Base-by-base conservation (phyloP, 768 basidiomycete genomes). In the Paxillus ammoniavirescens region DNA sequence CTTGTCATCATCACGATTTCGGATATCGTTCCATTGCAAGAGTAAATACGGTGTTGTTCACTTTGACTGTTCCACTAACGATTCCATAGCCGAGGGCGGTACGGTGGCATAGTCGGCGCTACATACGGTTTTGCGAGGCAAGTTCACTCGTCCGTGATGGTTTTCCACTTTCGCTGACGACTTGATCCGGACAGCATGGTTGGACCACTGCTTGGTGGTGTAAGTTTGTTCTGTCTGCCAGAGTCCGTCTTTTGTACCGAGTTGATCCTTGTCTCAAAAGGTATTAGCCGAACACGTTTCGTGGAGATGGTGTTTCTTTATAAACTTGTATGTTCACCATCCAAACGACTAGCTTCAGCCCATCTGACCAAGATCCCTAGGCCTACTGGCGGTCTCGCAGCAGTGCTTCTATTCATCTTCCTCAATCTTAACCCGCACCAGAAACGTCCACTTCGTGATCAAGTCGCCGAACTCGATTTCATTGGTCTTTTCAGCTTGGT, bases 291-390 rank as follows among this genome's bases (percentile, higher is more conserved):
- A 91, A 62, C 84, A 88, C 63, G 83, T 84, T 15, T 76, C 83
- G 1, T 93, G 91, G 91, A 72, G 91, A 72, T 92, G 91, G 91
- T 88, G 86, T 65, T 90, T 90, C 69, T 88, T 82, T 64, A 84
- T 90, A 59, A 89, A 89, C 60, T 60, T 90, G 86, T 86, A 64
- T 52, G 82, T 56, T n/a, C 26, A 36, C 10, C 0, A 36, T 4
- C 30, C 5, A 2, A 15, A 42, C n/a, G 7, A 4, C 1, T 40
- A 3, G 38, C 4, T 31, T 52, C 26, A 47, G 17, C 18, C 44
- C 49, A 1, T 47, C 51, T 60, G 26, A 55, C 23, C 14, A 15
- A 35, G 15, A 6, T 8, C 26, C n/a, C 8, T 46, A 89, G 89
- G 38, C 90, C 90, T 1, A 89, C 86, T 0, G 89, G 87, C 21